A percentile compares a stretch with the other conserved stretches of the same genome.
These are phyloP conservation scores for Pythium scleroteichum DNA, from an alignment of 352 stramenopile genomes.

Conservation along the genomic window DNA sequence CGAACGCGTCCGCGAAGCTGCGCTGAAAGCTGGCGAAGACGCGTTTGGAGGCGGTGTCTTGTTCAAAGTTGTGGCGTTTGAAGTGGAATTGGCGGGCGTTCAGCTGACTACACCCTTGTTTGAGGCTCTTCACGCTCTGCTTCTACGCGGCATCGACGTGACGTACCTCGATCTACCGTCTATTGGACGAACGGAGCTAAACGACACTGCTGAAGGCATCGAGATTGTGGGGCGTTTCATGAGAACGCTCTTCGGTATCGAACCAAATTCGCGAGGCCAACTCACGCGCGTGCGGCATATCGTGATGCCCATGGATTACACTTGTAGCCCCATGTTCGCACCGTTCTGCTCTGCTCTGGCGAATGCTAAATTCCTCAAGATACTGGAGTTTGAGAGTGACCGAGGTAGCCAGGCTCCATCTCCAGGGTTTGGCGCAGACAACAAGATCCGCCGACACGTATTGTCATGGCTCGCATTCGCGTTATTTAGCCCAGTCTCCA, in stretches of 20 bases:
- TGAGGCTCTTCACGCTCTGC: background rate
- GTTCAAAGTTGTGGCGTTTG: constrained; percentile 1
- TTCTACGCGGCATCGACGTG: constrained; percentile 4
- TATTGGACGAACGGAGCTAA: background rate
- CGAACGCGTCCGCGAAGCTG: background rate
- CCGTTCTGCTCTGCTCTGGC: constrained; percentile 11
- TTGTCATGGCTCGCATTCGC: constrained; percentile 13
- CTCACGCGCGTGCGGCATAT: background rate
- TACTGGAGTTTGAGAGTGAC: background rate
- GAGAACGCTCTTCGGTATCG: constrained; percentile 5
- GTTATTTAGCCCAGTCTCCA: constrained; percentile 5
- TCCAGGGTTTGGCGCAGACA: background rate
- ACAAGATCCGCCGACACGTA: background rate
- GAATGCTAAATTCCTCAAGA: background rate
- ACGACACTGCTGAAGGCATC: background rate
- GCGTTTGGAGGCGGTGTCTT: background rate
- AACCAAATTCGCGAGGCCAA: background rate
- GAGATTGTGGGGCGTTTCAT: constrained; percentile 6
- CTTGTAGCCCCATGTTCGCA: background rate
- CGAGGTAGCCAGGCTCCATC: too few species aligned
- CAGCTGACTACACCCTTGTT: background rate
- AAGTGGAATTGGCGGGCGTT: background rate
- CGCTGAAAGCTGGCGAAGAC: background rate
- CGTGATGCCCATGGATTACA: constrained; percentile 2
- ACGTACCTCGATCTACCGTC: background rate